phyloP scores from a whole-genome alignment of 192 early-diverging fungal species.

The Coemansia sp. region DNA sequence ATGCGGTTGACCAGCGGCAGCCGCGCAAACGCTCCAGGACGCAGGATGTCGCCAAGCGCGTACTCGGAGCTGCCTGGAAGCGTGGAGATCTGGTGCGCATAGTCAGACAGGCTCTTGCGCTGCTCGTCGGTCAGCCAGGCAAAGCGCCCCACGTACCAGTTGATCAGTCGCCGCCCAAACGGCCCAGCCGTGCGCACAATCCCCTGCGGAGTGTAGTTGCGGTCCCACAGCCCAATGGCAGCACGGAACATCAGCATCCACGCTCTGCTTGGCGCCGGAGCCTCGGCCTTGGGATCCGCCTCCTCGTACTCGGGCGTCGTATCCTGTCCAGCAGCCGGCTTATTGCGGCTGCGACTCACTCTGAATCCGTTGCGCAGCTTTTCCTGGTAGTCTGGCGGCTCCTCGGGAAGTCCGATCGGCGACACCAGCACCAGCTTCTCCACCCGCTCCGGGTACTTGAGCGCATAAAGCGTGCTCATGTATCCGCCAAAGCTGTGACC shows the following conservation, averaged over 20 bases:
- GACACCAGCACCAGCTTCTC: slow-evolving; percentile 85
- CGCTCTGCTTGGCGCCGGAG: slow-evolving; percentile 35
- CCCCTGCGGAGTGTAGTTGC: slow-evolving; percentile 78
- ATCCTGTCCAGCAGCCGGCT: background rate
- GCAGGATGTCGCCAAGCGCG: slow-evolving; percentile 71
- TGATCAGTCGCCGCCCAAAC: slow-evolving; percentile 63
- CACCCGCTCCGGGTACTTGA: slow-evolving; percentile 83
- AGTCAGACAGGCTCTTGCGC: slow-evolving; percentile 68
- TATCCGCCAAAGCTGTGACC: slow-evolving; percentile 91
- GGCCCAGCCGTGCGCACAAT: slow-evolving; percentile 78
- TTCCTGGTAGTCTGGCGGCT: slow-evolving; percentile 54
- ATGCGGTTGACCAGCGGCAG: slow-evolving; percentile 71
- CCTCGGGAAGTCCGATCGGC: slow-evolving; percentile 74
- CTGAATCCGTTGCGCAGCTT: slow-evolving; percentile 33
- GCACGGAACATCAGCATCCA: slow-evolving; percentile 23
- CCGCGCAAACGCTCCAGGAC: slow-evolving; percentile 82
- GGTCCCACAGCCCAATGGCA: slow-evolving; percentile 67
- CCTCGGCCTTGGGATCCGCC: background rate
- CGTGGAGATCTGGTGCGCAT: slow-evolving; percentile 78
- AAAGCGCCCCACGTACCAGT: slow-evolving; percentile 63
- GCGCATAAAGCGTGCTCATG: slow-evolving; percentile 78
- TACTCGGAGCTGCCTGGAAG: slow-evolving; percentile 81
- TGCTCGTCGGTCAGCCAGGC: slow-evolving; percentile 67
- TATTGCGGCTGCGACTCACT: slow-evolving; percentile 15
- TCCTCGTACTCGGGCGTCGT: slow-evolving; percentile 30